Base-by-base conservation (phyloP, 2,329 filamentous ascomycete species). In the Aulographum hederae region DNA sequence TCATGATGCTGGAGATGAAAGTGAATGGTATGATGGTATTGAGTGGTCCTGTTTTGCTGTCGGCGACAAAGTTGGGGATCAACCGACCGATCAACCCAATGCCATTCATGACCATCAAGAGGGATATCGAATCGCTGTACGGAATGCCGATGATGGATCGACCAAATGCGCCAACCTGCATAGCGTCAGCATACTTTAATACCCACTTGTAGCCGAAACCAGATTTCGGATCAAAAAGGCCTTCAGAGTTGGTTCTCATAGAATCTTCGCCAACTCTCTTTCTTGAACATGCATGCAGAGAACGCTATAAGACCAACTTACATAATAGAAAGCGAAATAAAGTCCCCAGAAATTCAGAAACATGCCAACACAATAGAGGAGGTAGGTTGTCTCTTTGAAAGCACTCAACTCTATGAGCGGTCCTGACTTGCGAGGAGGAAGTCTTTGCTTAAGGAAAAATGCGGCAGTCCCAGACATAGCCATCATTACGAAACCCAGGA, bases 21-120 rank as follows among this genome's bases (percentile, higher is more conserved):
- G 53, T 55, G 31, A 61, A 58, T 0, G 67, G 58, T n/a, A 69
- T 58, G 17, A 69, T 56, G 2, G 60, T 56, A 40, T 74, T 73
- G 31, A 72, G 51, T 0, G 65, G 58, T 1, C 71, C 70, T 8
- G 15, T 6, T 10, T 8, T 8, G 27, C 12, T 10, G 16, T 28
- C 27, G 8, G 27, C 27, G 15, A 28, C 10, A 16, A 13, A 10
- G 15, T 8, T 14, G 10, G 27, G 27, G 16, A 28, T 14, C 10
- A 28, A 8, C 8, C 27, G 27, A 28, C 27, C 27, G 15, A 28
- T 28, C 11, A 28, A 6, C 6, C 8, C 8, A 17, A 28, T 10
- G 10, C 27, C 27, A 16, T 28, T 28, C 27, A 28, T 28, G 11
- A 28, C 8, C 8, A 10, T 8, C 12, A 28, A 10, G 16, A 28